A percentile compares a stretch with the other conserved stretches of the same genome.
Evolutionary conservation across 371 early-diverging fungal species (phyloP).

Genomic region (Mucor velutinosus): DNA sequence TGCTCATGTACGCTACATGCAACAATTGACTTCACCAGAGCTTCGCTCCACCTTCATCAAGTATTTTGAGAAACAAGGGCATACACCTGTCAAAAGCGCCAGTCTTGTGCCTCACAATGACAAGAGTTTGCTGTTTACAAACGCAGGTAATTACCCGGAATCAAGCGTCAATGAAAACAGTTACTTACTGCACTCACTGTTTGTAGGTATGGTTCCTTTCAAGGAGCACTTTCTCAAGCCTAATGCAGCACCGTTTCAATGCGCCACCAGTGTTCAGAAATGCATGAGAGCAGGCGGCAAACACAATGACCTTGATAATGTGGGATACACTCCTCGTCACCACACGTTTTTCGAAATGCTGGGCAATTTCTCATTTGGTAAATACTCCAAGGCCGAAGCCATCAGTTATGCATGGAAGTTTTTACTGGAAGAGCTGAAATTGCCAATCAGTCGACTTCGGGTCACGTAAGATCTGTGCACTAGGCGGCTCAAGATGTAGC

Average conservation of each 20-base stretch:
- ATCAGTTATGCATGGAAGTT: conserved; percentile 76
- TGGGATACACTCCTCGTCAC: conserved; percentile 78
- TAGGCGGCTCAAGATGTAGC: not conserved
- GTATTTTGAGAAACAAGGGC: conserved; percentile 56
- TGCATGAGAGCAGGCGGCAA: conserved; percentile 83
- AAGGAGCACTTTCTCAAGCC: conserved; percentile 76
- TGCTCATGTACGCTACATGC: conserved; percentile 19
- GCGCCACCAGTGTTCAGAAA: conserved; percentile 71
- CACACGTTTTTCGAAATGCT: conserved; percentile 89
- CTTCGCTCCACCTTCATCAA: conserved; percentile 54
- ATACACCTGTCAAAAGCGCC: conserved; percentile 53
- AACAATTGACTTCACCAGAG: conserved; percentile 45
- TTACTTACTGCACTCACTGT: not conserved
- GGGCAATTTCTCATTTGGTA: conserved; percentile 82
- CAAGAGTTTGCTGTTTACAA: conserved; percentile 74
- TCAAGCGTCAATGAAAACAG: not conserved
- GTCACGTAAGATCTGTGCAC: conserved; percentile 56
- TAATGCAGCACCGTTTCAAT: conserved; percentile 58
- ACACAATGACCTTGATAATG: conserved; percentile 84
- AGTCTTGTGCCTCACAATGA: conserved; percentile 74
- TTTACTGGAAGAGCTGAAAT: conserved; percentile 61
- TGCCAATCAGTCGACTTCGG: conserved; percentile 63
- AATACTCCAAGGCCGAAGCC: conserved; percentile 62
- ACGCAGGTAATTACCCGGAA: conserved; percentile 56
- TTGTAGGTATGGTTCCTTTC: conserved; percentile 76